A percentile compares a stretch with the other conserved stretches of the same genome.
phyloP scores from a whole-genome alignment of 1,284 basidiomycete genomes.

The Heliocybe sulcata region DNA sequence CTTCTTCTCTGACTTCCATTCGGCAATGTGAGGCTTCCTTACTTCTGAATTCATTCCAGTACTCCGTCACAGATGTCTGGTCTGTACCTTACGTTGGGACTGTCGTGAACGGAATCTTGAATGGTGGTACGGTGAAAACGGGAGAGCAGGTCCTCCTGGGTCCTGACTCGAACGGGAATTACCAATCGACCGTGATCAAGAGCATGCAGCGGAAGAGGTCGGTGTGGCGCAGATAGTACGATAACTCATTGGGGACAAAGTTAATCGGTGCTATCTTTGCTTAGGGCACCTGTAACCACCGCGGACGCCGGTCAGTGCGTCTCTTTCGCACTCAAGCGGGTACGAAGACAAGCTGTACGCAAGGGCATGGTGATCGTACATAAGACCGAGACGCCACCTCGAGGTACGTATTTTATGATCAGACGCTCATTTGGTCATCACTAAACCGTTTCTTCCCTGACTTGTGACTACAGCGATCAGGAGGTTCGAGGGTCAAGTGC shows the following conservation, averaged over 20 bases:
- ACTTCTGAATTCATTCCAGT: conserved; percentile 31
- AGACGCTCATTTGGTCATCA: not conserved
- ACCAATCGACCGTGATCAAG: conserved; percentile 76
- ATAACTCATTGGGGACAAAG: not conserved
- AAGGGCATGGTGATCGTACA: conserved; percentile 94
- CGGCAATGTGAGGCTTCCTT: conserved; percentile 2
- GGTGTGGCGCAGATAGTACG: conserved; percentile 8
- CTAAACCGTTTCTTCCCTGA: conserved; percentile 1
- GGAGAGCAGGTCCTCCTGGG: conserved; percentile 86
- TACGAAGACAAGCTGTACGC: conserved; percentile 75
- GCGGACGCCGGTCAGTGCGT: conserved; percentile 96
- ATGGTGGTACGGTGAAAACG: conserved; percentile 67
- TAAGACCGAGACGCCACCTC: conserved; percentile 72
- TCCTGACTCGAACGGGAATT: conserved; percentile 92
- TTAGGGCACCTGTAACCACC: conserved; percentile 71
- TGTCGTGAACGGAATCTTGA: conserved; percentile 89
- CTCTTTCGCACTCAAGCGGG: conserved; percentile 88
- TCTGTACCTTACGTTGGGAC: conserved; percentile 94
- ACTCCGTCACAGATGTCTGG: conserved; percentile 77
- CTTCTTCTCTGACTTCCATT: conserved; percentile 4
- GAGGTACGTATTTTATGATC: conserved; percentile 34
- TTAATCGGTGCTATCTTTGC: conserved; percentile 1
- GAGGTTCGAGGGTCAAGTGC: conserved; percentile 79
- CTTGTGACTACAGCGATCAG: conserved; percentile 46
- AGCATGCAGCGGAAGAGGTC: conserved; percentile 93